Evolutionary conservation across 1,284 basidiomycete species (phyloP), one percentile per base, ranked within the genome.

Genomic region (Macrocystidia cucumis): DNA sequence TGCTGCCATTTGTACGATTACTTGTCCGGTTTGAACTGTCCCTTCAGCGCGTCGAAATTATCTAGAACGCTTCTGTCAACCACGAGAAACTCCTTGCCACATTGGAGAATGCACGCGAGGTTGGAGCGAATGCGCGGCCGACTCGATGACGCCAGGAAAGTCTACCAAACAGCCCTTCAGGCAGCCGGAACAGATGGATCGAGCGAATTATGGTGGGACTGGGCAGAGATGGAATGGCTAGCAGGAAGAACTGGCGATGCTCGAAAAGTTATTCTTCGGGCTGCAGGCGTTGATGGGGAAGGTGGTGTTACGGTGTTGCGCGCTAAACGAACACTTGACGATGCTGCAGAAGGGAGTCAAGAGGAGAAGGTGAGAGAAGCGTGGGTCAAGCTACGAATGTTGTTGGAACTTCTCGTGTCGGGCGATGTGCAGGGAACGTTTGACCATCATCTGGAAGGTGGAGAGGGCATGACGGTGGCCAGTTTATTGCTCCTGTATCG

Each of bases 191-290:
- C 57, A 16, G 44, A 51, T 5, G 66, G 60, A 28, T 53, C 61
- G n/a, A 61, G 66, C 12, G 60, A 61, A 42, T 51, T 96, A 26
- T 92, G 87, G 84, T 87, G 82, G 63, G 77, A 84, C 32, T 96
- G 90, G 89, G 86, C 84, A 0, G 84, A 91, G 52, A 74, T 92
- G 72, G 91, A 95, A 56, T 91, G 82, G 82, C 57, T 87, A n/a
- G 59, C 65, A 8, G 70, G 73, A 0, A 50, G 67, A 21, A 46
- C 59, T 12, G 69, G 73, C 25, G 63, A 65, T 23, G 69, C 78
- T 8, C 51, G 75, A 17, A 56, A 65, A 26, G 62, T 80, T 27
- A 61, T 78, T 22, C 50, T 79, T 30, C 67, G 60, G n/a, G 67
- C 75, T 11, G 69, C 65, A 8, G 69, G 66, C 3, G 60, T 75